These are phyloP conservation scores for Epichloe scottii DNA, from an alignment of 2,329 filamentous ascomycete species.

Conservation along the genomic window DNA sequence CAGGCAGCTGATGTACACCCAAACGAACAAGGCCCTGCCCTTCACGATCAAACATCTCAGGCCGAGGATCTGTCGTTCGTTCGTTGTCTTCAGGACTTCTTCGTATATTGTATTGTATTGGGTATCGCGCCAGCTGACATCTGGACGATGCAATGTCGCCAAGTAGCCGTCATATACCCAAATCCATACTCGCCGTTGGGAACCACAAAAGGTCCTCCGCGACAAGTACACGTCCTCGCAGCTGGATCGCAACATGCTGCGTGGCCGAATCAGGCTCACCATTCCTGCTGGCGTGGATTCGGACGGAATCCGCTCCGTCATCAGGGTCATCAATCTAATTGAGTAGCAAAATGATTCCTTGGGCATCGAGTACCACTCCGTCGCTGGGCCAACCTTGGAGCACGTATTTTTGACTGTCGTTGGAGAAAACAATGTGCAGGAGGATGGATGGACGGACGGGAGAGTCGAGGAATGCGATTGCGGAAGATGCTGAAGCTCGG, in stretches of 20 bases:
- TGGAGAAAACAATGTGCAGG: constrained; percentile 37
- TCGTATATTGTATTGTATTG: no score
- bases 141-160: no score
- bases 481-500: neutral
- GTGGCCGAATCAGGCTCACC: constrained; percentile 42
- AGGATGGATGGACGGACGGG: neutral
- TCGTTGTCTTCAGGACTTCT: no score
- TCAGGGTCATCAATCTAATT: constrained; percentile 28
- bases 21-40: no score
- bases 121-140: no score
- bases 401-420: constrained; percentile 59
- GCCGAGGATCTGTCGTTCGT: neutral
- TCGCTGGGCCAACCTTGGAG: constrained; percentile 55
- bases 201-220: constrained; percentile 42
- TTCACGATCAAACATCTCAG: no score
- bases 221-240: constrained; percentile 42
- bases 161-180: constrained; percentile 29
- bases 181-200: constrained; percentile 47
- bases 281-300: constrained; percentile 10
- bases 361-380: constrained; percentile 52
- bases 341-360: constrained; percentile 44
- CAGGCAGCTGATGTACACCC: no score
- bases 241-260: constrained; percentile 45
- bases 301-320: constrained; percentile 11
- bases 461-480: neutral